phyloP scores from a whole-genome alignment of 345 rosid genomes.

The Tarenaya hassleriana region DNA sequence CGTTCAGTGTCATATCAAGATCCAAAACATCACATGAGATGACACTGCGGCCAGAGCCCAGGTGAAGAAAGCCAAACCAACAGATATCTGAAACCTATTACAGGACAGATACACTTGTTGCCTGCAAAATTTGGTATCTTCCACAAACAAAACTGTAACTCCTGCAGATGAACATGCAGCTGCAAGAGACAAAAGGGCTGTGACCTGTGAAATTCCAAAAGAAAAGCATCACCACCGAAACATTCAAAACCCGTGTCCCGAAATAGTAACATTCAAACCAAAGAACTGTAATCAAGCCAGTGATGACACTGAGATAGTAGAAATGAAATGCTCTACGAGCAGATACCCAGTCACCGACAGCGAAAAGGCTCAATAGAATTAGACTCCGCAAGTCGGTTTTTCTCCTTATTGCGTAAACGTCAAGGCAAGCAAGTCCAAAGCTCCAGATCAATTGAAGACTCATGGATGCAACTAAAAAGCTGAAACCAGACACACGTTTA shows the following conservation, averaged over 20 bases:
- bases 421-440: slow-evolving; percentile 95
- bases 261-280: too few relatives aligned
- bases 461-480: slow-evolving; percentile 94
- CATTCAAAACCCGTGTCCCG: too few relatives aligned
- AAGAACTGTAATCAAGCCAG: too few relatives aligned
- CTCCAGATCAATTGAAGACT: slow-evolving; percentile 94
- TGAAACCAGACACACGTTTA: slow-evolving; percentile 31
- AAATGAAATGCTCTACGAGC: background rate
- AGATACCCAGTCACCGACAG: slow-evolving; percentile 90
- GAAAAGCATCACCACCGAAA: background rate
- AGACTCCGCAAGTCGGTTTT: slow-evolving; percentile 77
- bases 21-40: slow-evolving; percentile 86
- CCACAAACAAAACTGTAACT: slow-evolving; percentile 61
- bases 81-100: slow-evolving; percentile 52
- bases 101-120: slow-evolving; percentile 36
- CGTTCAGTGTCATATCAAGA: slow-evolving; percentile 42
- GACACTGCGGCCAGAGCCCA: slow-evolving; percentile 66
- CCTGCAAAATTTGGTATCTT: slow-evolving; percentile 60
- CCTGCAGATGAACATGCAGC: slow-evolving; percentile 92
- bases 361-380: slow-evolving; percentile 73
- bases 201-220: slow-evolving; percentile 44
- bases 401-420: slow-evolving; percentile 60
- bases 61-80: slow-evolving; percentile 56
- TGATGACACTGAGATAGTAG: too few relatives aligned
- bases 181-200: slow-evolving; percentile 73